Percentiles rank a stretch among this genome's conserved stretches.
phyloP scores from a whole-genome alignment of 2,329 filamentous ascomycete genomes.

The Tolypocladium inflatum region DNA sequence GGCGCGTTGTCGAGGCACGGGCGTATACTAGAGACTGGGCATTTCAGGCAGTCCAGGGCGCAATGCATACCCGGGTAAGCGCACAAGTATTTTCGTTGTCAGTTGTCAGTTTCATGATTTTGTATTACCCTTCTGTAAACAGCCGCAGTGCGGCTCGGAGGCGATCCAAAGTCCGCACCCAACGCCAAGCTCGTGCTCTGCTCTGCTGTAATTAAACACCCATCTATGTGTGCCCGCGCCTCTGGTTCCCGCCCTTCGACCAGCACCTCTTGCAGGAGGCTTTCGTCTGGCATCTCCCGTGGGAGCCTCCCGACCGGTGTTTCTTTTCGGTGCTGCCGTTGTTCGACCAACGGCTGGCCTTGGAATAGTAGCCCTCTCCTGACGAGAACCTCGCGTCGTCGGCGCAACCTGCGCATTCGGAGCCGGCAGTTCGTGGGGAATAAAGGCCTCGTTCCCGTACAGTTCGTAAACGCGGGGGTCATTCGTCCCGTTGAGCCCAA shows the following conservation, averaged over 20 bases:
- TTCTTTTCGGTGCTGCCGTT: background rate
- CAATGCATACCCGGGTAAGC: background rate
- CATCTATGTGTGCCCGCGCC: background rate
- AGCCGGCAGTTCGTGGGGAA: background rate
- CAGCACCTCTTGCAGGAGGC: background rate
- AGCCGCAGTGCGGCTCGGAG: background rate
- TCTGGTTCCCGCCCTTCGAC: background rate
- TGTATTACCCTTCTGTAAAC: background rate
- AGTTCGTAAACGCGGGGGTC: background rate
- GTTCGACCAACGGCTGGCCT: background rate
- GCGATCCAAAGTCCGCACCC: background rate
- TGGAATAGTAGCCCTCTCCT: background rate
- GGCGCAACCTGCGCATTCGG: background rate
- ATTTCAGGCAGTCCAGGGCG: background rate
- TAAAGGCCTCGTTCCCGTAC: background rate
- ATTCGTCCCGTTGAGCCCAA: background rate
- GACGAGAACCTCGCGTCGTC: background rate
- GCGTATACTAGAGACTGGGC: background rate
- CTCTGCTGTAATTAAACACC: background rate
- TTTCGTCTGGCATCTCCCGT: background rate
- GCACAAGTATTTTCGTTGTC: background rate
- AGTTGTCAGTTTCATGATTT: background rate
- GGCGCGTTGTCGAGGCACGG: background rate
- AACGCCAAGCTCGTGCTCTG: background rate
- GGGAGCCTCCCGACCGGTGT: background rate